Evolutionary conservation across 2,329 filamentous ascomycete genomes (phyloP), one percentile per base, ranked within the genome.

Genomic region (Rugonectria rugulosa): DNA sequence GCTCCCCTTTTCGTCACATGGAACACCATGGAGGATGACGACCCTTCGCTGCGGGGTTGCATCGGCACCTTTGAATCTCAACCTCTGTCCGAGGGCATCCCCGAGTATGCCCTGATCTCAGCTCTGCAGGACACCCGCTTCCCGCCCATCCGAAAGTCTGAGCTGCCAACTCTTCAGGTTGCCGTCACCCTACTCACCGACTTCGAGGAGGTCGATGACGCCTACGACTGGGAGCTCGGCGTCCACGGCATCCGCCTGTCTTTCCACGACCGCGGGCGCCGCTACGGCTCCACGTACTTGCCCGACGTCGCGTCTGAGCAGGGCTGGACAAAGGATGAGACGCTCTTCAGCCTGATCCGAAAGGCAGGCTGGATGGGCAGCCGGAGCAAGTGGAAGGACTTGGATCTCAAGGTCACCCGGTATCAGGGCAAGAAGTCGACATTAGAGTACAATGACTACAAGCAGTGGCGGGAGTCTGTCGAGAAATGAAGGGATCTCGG

Each of bases 291-390:
- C 1, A 97, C 95, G 0, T 99, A 98, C 69, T 82, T 99, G 12
- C 95, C 95, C 0, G 91, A 97, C 70, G 92, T 99, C 6, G 90
- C 94, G 9, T 79, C 84, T 1, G 95, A 99, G 79, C 95, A 98
- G 72, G 93, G 91, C 14, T 99, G 95, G 95, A 91, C 84, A 10
- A 93, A 95, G 74, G 93, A 98, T 71, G 91, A 98, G 80, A 91
- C 94, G 0, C 74, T 99, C 3, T 82, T 92, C 49, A 96, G 91
- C 74, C 77, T 98, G 70, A 95, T 97, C 88, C 83, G 91, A 56
- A 99, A 99, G 81, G 93, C 93, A 1, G 95, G 95, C 2, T 99
- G 93, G 93, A 83, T 82, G 54, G 92, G 92, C 1, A 91, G 88
- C 82, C 85, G 82, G 59, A 89, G 89, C 2, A 82, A 84, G 34